Conservation (phyloP, 2,329 filamentous ascomycete genomes). For the Intubia oerlemansii region DNA sequence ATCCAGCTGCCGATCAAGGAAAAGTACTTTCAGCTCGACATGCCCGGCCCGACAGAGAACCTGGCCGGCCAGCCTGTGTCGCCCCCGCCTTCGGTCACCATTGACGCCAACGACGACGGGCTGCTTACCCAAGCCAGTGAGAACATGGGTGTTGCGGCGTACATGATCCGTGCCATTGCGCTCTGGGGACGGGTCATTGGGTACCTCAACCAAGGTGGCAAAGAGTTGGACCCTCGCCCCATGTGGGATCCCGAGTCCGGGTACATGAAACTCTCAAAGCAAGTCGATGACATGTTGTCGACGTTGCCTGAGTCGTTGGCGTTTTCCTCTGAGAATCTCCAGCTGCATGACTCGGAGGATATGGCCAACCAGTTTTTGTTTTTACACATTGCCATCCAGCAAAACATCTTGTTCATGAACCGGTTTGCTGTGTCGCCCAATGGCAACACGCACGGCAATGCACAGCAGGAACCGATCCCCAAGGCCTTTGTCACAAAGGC, state of each 20-base stretch:
- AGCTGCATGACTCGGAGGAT: constrained; percentile 63
- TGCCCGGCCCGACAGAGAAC: constrained; percentile 70
- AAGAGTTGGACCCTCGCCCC: constrained; percentile 51
- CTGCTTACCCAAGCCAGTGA: constrained; percentile 50
- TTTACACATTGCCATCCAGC: constrained; percentile 73
- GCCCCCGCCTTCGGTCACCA: constrained; percentile 30
- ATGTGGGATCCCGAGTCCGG: constrained; percentile 71
- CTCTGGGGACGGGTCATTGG: constrained; percentile 80
- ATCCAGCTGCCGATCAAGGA: constrained; percentile 86
- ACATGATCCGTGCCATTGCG: constrained; percentile 66
- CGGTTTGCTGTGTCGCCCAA: constrained; percentile 59
- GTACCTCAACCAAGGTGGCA: constrained; percentile 79
- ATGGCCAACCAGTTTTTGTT: constrained; percentile 85
- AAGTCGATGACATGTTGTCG: constrained; percentile 48
- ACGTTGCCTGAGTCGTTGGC: constrained; percentile 49
- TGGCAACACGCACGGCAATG: constrained; percentile 20
- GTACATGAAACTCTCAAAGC: constrained; percentile 47
- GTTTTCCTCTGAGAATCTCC: constrained; percentile 65
- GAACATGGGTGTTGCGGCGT: constrained; percentile 89
- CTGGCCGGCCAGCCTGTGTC: constrained; percentile 33
- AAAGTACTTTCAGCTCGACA: constrained; percentile 73
- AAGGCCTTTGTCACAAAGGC: constrained; percentile 58
- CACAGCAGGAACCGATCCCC: constrained; percentile 40
- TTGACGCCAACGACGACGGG: constrained; percentile 41
- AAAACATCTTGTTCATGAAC: constrained; percentile 78